These are phyloP conservation scores for Chamaenerion angustifolium DNA, from an alignment of 345 rosid species.

Conservation along the genomic window DNA sequence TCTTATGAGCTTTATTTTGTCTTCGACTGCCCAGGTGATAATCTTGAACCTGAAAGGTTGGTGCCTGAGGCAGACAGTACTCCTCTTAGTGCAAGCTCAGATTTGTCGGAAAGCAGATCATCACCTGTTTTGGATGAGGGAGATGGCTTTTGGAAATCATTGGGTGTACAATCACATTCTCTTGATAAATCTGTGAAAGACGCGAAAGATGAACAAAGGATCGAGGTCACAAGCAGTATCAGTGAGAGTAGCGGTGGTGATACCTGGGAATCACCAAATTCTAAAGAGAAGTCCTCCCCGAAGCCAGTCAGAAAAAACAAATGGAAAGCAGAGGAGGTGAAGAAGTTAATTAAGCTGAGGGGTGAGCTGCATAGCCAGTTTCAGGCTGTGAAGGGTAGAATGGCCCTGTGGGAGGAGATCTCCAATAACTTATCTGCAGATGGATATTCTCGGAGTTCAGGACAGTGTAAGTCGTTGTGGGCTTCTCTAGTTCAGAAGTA, in stretches of 20 bases:
- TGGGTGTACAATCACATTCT: conserved; percentile 25
- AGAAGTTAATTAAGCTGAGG: conserved; percentile 55
- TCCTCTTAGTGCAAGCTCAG: conserved; percentile 20
- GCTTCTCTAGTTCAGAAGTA: conserved; percentile 75
- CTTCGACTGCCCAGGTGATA: conserved; percentile 22
- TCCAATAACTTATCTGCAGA: conserved; percentile 43
- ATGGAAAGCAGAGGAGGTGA: conserved; percentile 88
- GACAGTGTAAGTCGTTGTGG: conserved; percentile 90
- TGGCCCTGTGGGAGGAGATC: conserved; percentile 93
- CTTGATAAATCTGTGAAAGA: conserved; percentile 19
- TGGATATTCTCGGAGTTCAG: conserved; percentile 59
- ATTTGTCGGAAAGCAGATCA: conserved; percentile 13
- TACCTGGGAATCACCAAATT: conserved; percentile 16
- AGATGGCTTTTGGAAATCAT: conserved; percentile 58
- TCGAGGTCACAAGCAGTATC: conserved; percentile 20
- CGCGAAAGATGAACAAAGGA: conserved; percentile 11
- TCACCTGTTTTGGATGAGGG: conserved; percentile 19
- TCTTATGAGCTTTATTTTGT: no score
- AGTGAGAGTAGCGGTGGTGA: conserved; percentile 26
- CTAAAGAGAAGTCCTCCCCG: conserved; percentile 26
- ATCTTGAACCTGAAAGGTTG: conserved; percentile 21
- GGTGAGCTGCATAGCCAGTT: conserved; percentile 58
- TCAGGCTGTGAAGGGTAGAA: conserved; percentile 69
- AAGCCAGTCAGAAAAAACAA: conserved; percentile 44
- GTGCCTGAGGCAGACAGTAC: conserved; percentile 27